Evolutionary conservation across 371 early-diverging fungal genomes (phyloP).

Genomic region (Choanephora cucurbitarum): DNA sequence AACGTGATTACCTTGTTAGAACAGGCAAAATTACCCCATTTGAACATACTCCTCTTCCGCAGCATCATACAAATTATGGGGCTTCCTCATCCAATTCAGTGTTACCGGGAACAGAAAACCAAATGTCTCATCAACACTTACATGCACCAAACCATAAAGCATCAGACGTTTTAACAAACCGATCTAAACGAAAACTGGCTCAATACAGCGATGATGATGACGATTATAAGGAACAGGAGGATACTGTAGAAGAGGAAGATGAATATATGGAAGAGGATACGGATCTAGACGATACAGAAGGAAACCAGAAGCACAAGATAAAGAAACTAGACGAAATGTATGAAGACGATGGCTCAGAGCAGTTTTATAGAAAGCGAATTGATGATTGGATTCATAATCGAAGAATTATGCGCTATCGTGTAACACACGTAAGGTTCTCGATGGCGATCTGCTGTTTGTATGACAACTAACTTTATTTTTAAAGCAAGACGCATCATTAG

Average conservation of each 20-base stretch:
- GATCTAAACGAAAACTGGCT: conserved; percentile 6
- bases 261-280: conserved; percentile 12
- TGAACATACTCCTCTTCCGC: conserved; percentile 36
- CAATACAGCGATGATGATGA: conserved; percentile 18
- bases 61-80: conserved; percentile 1
- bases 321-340: conserved; percentile 27
- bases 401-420: conserved; percentile 45
- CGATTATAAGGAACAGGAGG: conserved; percentile 25
- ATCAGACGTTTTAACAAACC: conserved; percentile 2
- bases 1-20: conserved; percentile 68
- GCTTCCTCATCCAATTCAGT: neutral
- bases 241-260: conserved; percentile 18
- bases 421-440: conserved; percentile 14
- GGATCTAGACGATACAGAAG: conserved; percentile 14
- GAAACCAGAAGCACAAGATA: conserved; percentile 1
- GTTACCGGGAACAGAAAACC: conserved; percentile 15
- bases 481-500: neutral
- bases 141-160: conserved; percentile 13
- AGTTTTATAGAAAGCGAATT: conserved; percentile 57
- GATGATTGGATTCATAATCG: conserved; percentile 58
- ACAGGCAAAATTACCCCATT: conserved; percentile 85
- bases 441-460: too few species aligned
- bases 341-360: conserved; percentile 69
- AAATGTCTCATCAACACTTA: conserved; percentile 30
- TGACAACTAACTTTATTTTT: neutral